Conservation (phyloP, 495 filamentous ascomycete genomes). For the Pyrenopolyporus hunteri region DNA sequence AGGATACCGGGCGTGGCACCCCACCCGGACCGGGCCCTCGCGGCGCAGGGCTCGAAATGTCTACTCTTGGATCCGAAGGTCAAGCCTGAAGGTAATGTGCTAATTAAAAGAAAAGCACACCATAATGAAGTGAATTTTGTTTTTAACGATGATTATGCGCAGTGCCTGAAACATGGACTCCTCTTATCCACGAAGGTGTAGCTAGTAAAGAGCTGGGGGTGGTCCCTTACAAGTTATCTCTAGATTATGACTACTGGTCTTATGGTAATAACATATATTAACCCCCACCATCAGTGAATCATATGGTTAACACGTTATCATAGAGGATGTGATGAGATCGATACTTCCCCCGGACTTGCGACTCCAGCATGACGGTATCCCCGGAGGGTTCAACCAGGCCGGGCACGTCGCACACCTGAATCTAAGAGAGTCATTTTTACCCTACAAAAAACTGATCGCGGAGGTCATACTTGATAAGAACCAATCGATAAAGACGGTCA, state of each 20-base stretch:
- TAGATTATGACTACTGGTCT: slow-evolving; percentile 87
- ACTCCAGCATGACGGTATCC: slow-evolving; percentile 70
- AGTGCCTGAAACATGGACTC: slow-evolving; percentile 79
- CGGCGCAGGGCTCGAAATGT: slow-evolving; percentile 66
- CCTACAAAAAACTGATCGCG: slow-evolving; percentile 84
- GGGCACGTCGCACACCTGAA: slow-evolving; percentile 96
- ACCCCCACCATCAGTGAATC: not conserved
- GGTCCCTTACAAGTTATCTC: slow-evolving; percentile 71
- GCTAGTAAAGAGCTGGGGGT: slow-evolving; percentile 68
- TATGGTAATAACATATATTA: slow-evolving; percentile 64
- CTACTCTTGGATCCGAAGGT: slow-evolving; percentile 75
- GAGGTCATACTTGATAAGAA: slow-evolving; percentile 89
- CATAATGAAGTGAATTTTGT: slow-evolving; percentile 10
- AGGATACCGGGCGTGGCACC: slow-evolving; percentile 61
- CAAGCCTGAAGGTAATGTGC: slow-evolving; percentile 67
- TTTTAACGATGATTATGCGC: slow-evolving; percentile 26
- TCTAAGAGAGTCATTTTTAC: slow-evolving; percentile 77
- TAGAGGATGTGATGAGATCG: slow-evolving; percentile 81
- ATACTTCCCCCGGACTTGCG: slow-evolving; percentile 71
- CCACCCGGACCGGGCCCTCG: slow-evolving; percentile 59
- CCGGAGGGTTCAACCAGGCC: slow-evolving; percentile 82
- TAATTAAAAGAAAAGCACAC: not conserved
- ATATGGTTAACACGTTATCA: not conserved
- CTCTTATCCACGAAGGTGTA: slow-evolving; percentile 70
- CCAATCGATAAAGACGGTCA: slow-evolving; percentile 75